Conservation (phyloP, 2,329 filamentous ascomycete genomes). For the Neonectria hederae region DNA sequence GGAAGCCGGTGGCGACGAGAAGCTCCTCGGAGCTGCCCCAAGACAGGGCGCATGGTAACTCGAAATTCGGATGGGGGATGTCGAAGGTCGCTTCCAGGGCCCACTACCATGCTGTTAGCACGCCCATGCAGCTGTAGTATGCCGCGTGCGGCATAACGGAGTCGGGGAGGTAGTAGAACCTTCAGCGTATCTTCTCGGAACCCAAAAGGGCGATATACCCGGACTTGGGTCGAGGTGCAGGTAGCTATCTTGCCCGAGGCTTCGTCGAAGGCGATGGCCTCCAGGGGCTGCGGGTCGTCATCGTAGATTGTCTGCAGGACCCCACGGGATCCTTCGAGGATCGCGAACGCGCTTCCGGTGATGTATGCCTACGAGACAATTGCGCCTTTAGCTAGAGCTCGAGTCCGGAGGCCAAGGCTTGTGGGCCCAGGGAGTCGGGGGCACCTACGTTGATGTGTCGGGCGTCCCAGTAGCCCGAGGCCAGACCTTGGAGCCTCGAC, state of each 20-base stretch:
- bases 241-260: conserved; percentile 85
- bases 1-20: conserved; percentile 74
- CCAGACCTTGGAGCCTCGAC: conserved; percentile 80
- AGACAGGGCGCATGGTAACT: conserved; percentile 67
- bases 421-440: background rate
- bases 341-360: conserved; percentile 85
- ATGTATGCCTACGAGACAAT: conserved; percentile 75
- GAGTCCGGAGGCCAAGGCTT: conserved; percentile 1
- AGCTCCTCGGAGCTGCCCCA: conserved; percentile 91
- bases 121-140: conserved; percentile 1
- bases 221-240: conserved; percentile 72
- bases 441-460: conserved; percentile 75
- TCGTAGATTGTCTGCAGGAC: conserved; percentile 93
- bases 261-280: conserved; percentile 84
- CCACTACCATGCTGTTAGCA: conserved; percentile 59
- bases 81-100: conserved; percentile 70
- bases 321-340: conserved; percentile 77
- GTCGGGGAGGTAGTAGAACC: conserved; percentile 57
- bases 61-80: conserved; percentile 44
- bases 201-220: conserved; percentile 81
- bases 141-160: background rate
- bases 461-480: conserved; percentile 77
- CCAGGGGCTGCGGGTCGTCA: conserved; percentile 74
- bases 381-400: conserved; percentile 18
- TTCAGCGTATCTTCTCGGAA: conserved; percentile 76